Evolutionary conservation across 371 early-diverging fungal species (phyloP).

Genomic region (Parasitella parasitica): DNA sequence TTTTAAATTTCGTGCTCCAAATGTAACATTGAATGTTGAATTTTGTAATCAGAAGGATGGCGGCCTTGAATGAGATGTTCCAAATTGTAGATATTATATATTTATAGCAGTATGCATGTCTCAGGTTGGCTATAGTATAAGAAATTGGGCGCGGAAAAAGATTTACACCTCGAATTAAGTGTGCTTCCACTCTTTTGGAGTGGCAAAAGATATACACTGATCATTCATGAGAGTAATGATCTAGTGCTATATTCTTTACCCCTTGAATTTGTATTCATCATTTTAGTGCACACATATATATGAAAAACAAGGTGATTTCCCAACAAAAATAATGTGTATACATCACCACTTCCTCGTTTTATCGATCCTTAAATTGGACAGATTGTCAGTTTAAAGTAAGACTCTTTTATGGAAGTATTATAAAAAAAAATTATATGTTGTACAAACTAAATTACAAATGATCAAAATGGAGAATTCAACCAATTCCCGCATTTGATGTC

Average conservation of each 20-base stretch:
- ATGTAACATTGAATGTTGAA: background rate
- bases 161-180: too few relatives aligned
- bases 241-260: background rate
- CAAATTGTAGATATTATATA: constrained; percentile 4
- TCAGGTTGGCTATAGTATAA: too few relatives aligned
- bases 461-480: constrained; percentile 8
- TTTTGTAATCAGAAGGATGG: background rate
- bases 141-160: too few relatives aligned
- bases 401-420: background rate
- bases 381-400: constrained; percentile 23
- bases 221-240: too few relatives aligned
- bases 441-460: constrained; percentile 20
- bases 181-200: too few relatives aligned
- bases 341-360: constrained; percentile 10
- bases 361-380: constrained; percentile 13
- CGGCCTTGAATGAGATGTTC: background rate
- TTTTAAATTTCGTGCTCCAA: too few relatives aligned
- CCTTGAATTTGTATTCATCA: background rate
- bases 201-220: too few relatives aligned
- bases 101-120: too few relatives aligned
- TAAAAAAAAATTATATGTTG: constrained; percentile 10
- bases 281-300: too few relatives aligned
- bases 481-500: constrained; percentile 8
- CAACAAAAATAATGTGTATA: background rate
- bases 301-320: constrained; percentile 4